Evolutionary conservation across 148 eudicot genomes (phyloP).

Genomic region (Salicornia ramosissima): DNA sequence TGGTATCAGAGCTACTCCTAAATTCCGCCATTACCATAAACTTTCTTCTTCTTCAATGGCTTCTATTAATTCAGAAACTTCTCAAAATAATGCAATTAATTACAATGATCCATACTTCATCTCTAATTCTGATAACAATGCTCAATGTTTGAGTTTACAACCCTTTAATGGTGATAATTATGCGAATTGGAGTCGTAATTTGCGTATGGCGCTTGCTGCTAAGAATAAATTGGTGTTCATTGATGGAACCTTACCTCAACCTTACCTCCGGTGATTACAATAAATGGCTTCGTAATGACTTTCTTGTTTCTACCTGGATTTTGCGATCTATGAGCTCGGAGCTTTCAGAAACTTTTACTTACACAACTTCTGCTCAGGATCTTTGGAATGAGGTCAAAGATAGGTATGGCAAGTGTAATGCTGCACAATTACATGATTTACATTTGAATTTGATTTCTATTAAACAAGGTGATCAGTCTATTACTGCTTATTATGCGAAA

Average conservation of each 20-base stretch:
- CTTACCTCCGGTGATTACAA: background rate
- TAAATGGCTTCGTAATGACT: background rate
- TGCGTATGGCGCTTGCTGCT: background rate
- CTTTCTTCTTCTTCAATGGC: too few relatives aligned
- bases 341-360: background rate
- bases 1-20: too few relatives aligned
- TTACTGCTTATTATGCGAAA: background rate
- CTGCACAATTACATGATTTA: background rate
- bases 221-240: background rate
- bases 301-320: background rate
- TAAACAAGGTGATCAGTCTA: background rate
- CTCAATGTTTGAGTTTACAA: background rate
- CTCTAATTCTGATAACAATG: background rate
- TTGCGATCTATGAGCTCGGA: background rate
- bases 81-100: too few relatives aligned
- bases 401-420: background rate
- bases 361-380: background rate
- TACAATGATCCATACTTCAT: background rate
- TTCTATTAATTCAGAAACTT: too few relatives aligned
- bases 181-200: background rate
- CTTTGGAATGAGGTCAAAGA: background rate
- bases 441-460: background rate
- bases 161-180: background rate
- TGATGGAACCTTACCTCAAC: background rate
- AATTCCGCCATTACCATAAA: too few relatives aligned